phyloP scores from a whole-genome alignment of 495 filamentous ascomycete species.

The Cryomyces minteri region DNA sequence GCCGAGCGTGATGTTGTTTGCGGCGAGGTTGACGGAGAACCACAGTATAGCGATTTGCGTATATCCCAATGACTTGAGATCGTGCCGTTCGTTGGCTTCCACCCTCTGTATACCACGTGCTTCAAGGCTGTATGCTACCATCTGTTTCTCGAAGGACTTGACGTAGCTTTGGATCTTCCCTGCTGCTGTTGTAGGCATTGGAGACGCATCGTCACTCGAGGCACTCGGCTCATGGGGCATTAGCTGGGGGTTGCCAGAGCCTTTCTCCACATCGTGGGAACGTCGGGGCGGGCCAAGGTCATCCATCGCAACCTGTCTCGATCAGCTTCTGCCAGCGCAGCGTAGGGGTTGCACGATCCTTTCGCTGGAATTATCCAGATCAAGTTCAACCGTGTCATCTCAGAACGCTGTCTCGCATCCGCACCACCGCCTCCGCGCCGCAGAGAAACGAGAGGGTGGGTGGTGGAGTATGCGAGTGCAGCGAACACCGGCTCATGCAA shows the following conservation, averaged over 20 bases:
- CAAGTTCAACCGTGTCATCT: slow-evolving; percentile 45
- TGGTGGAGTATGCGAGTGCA: background rate
- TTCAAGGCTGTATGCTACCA: slow-evolving; percentile 32
- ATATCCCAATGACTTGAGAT: slow-evolving; percentile 38
- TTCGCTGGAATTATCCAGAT: slow-evolving; percentile 45
- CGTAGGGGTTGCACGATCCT: slow-evolving; percentile 29
- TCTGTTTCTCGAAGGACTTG: slow-evolving; percentile 12
- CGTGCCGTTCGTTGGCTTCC: slow-evolving; percentile 37
- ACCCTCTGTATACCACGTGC: slow-evolving; percentile 52
- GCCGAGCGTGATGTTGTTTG: slow-evolving; percentile 59
- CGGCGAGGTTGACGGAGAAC: slow-evolving; percentile 58
- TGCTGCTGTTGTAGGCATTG: too few species aligned
- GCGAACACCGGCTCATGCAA: background rate
- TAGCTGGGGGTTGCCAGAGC: background rate
- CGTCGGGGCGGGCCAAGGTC: background rate
- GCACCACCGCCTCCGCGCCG: background rate
- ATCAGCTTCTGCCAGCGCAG: background rate
- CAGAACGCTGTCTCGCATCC: slow-evolving; percentile 22
- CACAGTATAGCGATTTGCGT: slow-evolving; percentile 49
- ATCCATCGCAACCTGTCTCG: background rate
- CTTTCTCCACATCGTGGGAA: background rate
- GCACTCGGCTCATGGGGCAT: too few species aligned
- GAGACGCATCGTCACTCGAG: too few species aligned
- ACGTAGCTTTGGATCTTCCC: background rate
- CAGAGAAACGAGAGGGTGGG: background rate